Conservation (phyloP, 345 rosid genomes). For the Aethionema arabicum region DNA sequence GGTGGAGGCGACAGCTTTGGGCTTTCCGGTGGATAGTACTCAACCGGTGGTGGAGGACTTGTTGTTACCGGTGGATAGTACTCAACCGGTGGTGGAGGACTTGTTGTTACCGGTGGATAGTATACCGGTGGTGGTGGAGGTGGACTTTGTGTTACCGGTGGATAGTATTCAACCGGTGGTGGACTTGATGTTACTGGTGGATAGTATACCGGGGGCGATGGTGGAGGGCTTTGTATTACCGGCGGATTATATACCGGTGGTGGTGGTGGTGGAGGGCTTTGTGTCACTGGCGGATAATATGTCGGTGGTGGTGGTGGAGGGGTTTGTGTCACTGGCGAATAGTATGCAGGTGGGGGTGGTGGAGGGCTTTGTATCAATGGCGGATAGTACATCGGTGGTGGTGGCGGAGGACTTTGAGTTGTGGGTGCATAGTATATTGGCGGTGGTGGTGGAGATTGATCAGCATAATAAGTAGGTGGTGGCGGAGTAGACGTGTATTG, state of each 20-base stretch:
- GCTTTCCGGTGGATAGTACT: constrained; percentile 10
- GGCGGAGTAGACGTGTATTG: constrained; percentile 33
- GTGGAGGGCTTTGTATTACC: constrained; percentile 20
- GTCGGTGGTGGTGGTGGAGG: constrained; percentile 1
- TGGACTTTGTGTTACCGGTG: not conserved
- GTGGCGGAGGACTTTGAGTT: constrained; percentile 12
- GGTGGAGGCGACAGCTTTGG: constrained; percentile 11
- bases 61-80: constrained; percentile 20
- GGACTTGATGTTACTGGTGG: constrained; percentile 23
- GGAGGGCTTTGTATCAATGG: not conserved
- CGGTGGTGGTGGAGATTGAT: constrained; percentile 33
- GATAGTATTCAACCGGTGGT: constrained; percentile 22
- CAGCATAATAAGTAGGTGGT: constrained; percentile 24
- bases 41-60: constrained; percentile 29
- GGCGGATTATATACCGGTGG: constrained; percentile 6
- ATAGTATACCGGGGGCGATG: constrained; percentile 14
- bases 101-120: constrained; percentile 15
- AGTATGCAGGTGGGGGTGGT: not conserved
- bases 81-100: constrained; percentile 29
- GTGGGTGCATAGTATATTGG: not conserved
- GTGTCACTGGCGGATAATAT: not conserved
- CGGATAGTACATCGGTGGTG: constrained; percentile 2
- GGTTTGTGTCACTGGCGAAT: not conserved
- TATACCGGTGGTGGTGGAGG: constrained; percentile 4
- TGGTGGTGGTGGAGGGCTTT: constrained; percentile 20